Evolutionary conservation across 371 early-diverging fungal species (phyloP), one percentile per base, ranked within the genome.

Genomic region (Syncephalastrum monosporum): DNA sequence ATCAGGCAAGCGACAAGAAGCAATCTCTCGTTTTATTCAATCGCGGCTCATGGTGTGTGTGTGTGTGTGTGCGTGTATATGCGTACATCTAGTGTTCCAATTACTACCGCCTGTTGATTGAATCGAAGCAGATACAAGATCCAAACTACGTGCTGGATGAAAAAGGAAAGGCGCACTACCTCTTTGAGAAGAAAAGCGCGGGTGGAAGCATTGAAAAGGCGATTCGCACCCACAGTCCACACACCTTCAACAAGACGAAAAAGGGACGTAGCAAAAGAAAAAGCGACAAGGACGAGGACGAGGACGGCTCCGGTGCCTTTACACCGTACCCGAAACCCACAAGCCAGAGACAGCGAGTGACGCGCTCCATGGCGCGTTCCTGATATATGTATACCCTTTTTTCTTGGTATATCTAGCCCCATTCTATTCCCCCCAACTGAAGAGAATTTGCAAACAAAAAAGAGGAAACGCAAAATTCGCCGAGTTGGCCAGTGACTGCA

Each of bases 91-190:
- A 95, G 91, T 95, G 96, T 69, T 92, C 96, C 27, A 95, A 94
- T 71, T 94, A 88, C 71, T 95, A 95, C 71, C 85, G 96, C 17
- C 72, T 84, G 47, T 75, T 95, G 53, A 83, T 95, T 15, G 90
- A 92, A 69, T 86, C 84, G 8, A 85, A 89, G 6, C 85, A 92
- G 63, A 77, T 94, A 43, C 68, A 82, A 52, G 96, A 95, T 68
- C 88, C 89, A 6, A 95, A 94, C 73, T 94, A 95, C 56, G 82
- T 90, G 5, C 68, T 93, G 8, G 92, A 92, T 64, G 85, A 83
- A 21, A 87, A 89, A 60, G 94, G 94, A 59, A 91, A 90, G 63
- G 90, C 91, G 0, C 92, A 89, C 58, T 95, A 88, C 53, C 69
- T 92, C 42, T 94, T 94, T 68, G 84, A 85, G 59, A 86, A 88